Conservation (phyloP, 495 filamentous ascomycete genomes). For the Penicillium diatomitis region DNA sequence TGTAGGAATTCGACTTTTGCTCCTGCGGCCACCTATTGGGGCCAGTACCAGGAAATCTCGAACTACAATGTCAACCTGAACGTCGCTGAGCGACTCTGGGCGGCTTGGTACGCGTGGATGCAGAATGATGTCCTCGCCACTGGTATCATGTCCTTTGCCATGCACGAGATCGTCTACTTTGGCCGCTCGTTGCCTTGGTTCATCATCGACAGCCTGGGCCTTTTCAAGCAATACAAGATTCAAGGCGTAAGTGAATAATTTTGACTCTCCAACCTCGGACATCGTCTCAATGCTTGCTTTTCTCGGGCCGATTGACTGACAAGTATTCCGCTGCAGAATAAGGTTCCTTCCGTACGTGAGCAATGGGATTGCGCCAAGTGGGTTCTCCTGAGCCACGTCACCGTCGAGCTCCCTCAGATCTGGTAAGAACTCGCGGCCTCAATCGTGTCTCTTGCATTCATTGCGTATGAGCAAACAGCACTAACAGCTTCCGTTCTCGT, state of each 20-base stretch:
- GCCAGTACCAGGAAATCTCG: constrained; percentile 76
- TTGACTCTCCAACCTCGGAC: not conserved
- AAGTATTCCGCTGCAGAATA: constrained; percentile 45
- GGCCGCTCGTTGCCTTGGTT: constrained; percentile 89
- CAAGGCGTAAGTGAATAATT: constrained; percentile 55
- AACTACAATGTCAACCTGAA: constrained; percentile 85
- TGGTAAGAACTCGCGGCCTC: constrained; percentile 45
- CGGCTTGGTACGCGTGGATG: constrained; percentile 98
- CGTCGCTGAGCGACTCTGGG: constrained; percentile 76
- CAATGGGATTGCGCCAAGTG: constrained; percentile 91
- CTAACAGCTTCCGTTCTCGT: not conserved
- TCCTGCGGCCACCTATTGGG: constrained; percentile 59
- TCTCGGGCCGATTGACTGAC: not conserved
- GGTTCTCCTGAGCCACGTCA: constrained; percentile 89
- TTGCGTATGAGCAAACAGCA: not conserved
- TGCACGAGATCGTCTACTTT: constrained; percentile 94
- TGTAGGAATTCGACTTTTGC: constrained; percentile 49
- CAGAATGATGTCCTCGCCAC: constrained; percentile 93
- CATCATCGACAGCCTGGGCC: constrained; percentile 78
- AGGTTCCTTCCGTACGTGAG: constrained; percentile 79
- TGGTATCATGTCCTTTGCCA: constrained; percentile 90
- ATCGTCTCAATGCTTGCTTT: not conserved
- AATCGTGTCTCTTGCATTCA: no score
- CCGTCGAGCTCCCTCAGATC: constrained; percentile 94
- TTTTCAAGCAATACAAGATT: constrained; percentile 88